Base-by-base conservation (phyloP, 2,329 filamentous ascomycete species). In the Botryosphaeria dothidea region DNA sequence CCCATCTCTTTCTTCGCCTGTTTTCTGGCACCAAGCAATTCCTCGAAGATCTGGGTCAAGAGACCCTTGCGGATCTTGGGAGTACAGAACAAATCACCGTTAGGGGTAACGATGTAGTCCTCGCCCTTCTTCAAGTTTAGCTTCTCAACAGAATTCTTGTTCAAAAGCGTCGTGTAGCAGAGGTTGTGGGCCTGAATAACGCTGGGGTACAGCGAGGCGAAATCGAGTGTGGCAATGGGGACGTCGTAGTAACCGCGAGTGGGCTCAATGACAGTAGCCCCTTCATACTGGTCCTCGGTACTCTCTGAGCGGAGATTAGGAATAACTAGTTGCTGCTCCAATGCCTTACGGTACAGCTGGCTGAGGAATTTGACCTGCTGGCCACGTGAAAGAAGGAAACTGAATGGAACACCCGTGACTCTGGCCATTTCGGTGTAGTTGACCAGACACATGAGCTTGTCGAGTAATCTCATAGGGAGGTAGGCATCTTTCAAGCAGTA, bases 401-500 rank as follows among this genome's bases (percentile, higher is more conserved):
- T 98, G 83, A 99, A 99, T 0, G 95, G 95, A 4, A 99, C 94
- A 71, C 95, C 95, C 27, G 96, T 99, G 79, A 99, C 95, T 87
- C 95, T 95, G 65, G 95, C 94, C 95, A 99, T 99, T 80, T 99
- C 95, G 0, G 95, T 98, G 74, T 98, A 98, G 76, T 99, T 99
- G 79, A 97, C 91, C n/a, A 99, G 83, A 79, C 95, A 98, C 74
- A 96, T 98, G 27, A 99, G 84, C 78, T 99, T 99, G 75, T 99
- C 95, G 89, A 99, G 93, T 60, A 99, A 79, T 66, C 96, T 84
- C 74, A 98, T 93, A 1, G 95, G 95, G 3, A 99, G 84, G 72
- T 97, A 99, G 0, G 95, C 95, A 81, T 99, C 96, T 79, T 99
- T 99, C 69, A 99, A 80, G 79, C 95, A 99, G 81, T 99, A 99